Evolutionary conservation across 768 basidiomycete genomes (phyloP).

Genomic region (Boletus rubroflammeus): DNA sequence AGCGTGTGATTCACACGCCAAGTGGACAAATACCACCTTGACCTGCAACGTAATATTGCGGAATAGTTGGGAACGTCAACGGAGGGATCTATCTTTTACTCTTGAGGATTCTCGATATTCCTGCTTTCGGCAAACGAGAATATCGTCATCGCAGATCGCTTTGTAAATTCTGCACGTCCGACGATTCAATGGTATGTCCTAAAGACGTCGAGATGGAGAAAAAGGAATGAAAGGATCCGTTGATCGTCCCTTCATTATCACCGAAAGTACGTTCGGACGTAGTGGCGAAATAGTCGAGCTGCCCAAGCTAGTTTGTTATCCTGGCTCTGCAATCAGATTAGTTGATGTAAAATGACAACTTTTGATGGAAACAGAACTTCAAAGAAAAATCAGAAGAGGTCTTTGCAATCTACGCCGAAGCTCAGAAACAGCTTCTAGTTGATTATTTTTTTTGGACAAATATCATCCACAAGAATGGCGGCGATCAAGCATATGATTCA

Average conservation of each 20-base stretch:
- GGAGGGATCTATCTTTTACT: too few species aligned
- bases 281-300: not conserved
- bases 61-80: too few species aligned
- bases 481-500: not conserved
- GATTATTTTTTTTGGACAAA: conserved; percentile 48
- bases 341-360: too few species aligned
- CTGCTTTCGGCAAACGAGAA: conserved; percentile 97
- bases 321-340: not conserved
- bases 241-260: not conserved
- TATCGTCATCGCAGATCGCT: conserved; percentile 91
- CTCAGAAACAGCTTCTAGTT: conserved; percentile 92
- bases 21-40: too few species aligned
- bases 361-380: not conserved
- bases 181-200: too few species aligned
- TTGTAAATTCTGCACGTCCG: conserved; percentile 72
- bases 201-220: not conserved
- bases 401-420: conserved; percentile 58
- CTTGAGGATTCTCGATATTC: conserved; percentile 42
- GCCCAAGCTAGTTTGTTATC: not conserved
- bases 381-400: conserved; percentile 32
- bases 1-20: too few species aligned
- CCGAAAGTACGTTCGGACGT: not conserved
- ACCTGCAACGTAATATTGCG: too few species aligned
- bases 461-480: conserved; percentile 20
- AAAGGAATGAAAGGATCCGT: not conserved